These are phyloP conservation scores for Glonium stellatum DNA, from an alignment of 495 filamentous ascomycete species.

Conservation along the genomic window DNA sequence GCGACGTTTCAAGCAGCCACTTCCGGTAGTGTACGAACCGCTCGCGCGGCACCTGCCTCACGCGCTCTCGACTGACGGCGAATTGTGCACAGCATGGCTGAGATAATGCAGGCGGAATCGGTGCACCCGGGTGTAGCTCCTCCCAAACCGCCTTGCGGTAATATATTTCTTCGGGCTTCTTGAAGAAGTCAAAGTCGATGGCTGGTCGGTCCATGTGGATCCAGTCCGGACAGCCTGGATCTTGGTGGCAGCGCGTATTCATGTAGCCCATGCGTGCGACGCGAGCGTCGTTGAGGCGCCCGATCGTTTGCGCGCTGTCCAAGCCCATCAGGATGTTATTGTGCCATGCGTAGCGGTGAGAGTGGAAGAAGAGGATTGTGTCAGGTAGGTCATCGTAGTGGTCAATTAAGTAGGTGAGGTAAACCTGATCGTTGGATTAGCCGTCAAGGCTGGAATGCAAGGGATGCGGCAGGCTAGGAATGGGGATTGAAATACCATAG, in stretches of 20 bases:
- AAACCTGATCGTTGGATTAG: slow-evolving; percentile 14
- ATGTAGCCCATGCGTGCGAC: slow-evolving; percentile 55
- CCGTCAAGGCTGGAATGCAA: neutral
- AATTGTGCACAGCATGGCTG: slow-evolving; percentile 56
- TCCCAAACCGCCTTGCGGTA: slow-evolving; percentile 25
- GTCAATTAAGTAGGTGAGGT: slow-evolving; percentile 28
- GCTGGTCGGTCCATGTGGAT: slow-evolving; percentile 37
- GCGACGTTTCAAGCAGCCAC: slow-evolving; percentile 54
- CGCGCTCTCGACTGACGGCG: slow-evolving; percentile 28
- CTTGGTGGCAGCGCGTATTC: slow-evolving; percentile 57
- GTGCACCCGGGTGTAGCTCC: slow-evolving; percentile 27
- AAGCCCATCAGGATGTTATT: slow-evolving; percentile 44
- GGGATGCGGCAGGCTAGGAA: neutral
- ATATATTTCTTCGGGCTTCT: slow-evolving; percentile 28
- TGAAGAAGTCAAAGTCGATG: slow-evolving; percentile 24
- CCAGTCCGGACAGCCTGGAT: slow-evolving; percentile 59
- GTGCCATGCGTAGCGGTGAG: slow-evolving; percentile 29
- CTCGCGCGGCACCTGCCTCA: slow-evolving; percentile 48
- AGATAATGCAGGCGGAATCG: slow-evolving; percentile 23
- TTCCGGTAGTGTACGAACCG: slow-evolving; percentile 57
- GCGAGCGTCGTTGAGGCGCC: slow-evolving; percentile 47
- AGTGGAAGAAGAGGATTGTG: slow-evolving; percentile 26
- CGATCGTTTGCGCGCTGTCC: slow-evolving; percentile 48
- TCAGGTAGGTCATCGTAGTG: slow-evolving; percentile 29
- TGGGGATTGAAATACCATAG: slow-evolving; percentile 19